phyloP scores from a whole-genome alignment of 2,329 filamentous ascomycete genomes.

The Pyricularia pennisetigena region DNA sequence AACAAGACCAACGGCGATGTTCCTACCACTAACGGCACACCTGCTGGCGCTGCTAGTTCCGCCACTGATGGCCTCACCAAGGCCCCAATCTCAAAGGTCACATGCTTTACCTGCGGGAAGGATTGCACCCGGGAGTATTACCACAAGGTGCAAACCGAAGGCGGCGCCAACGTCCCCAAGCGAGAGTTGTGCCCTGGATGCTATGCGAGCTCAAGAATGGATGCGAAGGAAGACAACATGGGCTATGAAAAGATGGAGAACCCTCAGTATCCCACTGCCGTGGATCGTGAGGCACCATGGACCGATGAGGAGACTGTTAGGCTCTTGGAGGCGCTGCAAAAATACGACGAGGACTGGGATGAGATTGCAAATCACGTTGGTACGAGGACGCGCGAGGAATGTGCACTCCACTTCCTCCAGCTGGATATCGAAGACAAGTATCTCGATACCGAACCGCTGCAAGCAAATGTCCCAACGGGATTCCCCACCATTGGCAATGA shows the following conservation, averaged over 20 bases:
- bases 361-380: conserved; percentile 87
- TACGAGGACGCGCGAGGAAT: conserved; percentile 87
- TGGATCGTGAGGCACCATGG: conserved; percentile 83
- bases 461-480: conserved; percentile 37
- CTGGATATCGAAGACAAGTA: conserved; percentile 98
- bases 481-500: conserved; percentile 60
- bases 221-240: conserved; percentile 63
- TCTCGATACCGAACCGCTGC: conserved; percentile 62
- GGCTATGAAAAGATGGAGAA: conserved; percentile 90
- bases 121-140: conserved; percentile 67
- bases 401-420: conserved; percentile 91
- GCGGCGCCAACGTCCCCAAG: conserved; percentile 47
- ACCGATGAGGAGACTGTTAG: conserved; percentile 82
- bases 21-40: conserved; percentile 53
- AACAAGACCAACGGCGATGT: conserved; percentile 69
- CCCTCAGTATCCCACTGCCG: conserved; percentile 65
- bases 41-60: conserved; percentile 14
- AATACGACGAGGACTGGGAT: conserved; percentile 93
- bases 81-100: conserved; percentile 56
- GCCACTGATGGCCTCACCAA: conserved; percentile 53
- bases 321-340: conserved; percentile 81
- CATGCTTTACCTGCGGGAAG: conserved; percentile 86
- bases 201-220: conserved; percentile 75
- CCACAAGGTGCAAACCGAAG: conserved; percentile 44
- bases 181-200: conserved; percentile 90